These are phyloP conservation scores for Hericium erinaceus DNA, from an alignment of 768 basidiomycete species.

Conservation along the genomic window DNA sequence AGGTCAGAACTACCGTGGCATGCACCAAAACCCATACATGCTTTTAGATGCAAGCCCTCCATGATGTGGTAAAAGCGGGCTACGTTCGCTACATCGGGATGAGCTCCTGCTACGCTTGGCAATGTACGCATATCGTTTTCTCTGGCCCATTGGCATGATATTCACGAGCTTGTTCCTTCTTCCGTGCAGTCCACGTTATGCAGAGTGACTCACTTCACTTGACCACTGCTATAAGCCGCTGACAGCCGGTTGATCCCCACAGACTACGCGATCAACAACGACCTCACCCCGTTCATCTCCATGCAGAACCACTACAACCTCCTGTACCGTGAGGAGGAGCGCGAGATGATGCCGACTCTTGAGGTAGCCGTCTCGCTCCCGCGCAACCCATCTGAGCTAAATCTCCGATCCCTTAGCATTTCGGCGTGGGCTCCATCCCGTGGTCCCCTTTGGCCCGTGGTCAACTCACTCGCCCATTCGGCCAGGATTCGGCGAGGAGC, in stretches of 20 bases:
- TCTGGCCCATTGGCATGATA: not conserved
- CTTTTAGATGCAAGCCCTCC: constrained; percentile 27
- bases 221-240: not conserved
- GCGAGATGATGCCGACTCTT: constrained; percentile 22
- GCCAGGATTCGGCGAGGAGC: not conserved
- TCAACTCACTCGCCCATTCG: not conserved
- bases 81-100: constrained; percentile 28
- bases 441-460: constrained; percentile 2
- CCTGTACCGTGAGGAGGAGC: constrained; percentile 30
- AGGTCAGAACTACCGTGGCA: not conserved
- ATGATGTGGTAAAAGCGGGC: constrained; percentile 31
- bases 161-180: not conserved
- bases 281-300: constrained; percentile 24
- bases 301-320: constrained; percentile 32
- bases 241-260: not conserved
- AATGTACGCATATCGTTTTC: constrained; percentile 14
- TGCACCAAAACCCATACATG: not conserved
- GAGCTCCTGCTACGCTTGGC: constrained; percentile 19
- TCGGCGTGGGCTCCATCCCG: constrained; percentile 1
- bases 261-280: constrained; percentile 27
- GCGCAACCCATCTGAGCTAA: not conserved
- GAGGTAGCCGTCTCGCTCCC: not conserved
- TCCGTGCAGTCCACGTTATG: constrained; percentile 1
- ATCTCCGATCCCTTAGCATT: not conserved
- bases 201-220: not conserved